phyloP scores from a whole-genome alignment of 441 rosid species.

The Brassica hybrid region DNA sequence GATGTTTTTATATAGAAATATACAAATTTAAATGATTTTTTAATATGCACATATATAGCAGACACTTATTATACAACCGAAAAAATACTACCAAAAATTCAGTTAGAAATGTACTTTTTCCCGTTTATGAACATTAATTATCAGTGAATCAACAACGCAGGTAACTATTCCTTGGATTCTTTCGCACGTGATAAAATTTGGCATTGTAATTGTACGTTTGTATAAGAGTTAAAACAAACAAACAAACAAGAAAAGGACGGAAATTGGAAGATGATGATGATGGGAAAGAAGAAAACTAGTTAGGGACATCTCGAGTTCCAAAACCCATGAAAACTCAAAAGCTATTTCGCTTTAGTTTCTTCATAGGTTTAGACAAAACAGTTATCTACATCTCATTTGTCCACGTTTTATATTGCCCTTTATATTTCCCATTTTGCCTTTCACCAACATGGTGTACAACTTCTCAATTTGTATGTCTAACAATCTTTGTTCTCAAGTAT shows the following conservation, averaged over 20 bases:
- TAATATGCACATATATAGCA: no score
- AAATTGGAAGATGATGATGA: conserved; percentile 7
- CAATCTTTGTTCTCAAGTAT: background rate
- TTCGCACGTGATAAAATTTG: background rate
- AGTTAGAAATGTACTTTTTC: no score
- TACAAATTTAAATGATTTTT: no score
- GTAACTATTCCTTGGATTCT: conserved; percentile 13
- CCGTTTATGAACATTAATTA: background rate
- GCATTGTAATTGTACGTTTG: background rate
- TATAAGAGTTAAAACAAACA: background rate
- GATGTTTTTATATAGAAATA: no score
- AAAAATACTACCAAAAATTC: no score
- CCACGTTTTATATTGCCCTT: conserved; percentile 28
- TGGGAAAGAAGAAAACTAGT: conserved; percentile 4
- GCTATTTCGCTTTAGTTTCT: conserved; percentile 17
- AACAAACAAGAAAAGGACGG: background rate
- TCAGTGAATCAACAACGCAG: conserved; percentile 8
- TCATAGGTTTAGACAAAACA: conserved; percentile 1
- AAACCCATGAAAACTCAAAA: conserved; percentile 32
- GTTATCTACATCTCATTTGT: conserved; percentile 30
- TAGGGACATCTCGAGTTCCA: conserved; percentile 15
- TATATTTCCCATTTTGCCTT: background rate
- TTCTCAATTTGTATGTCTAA: background rate
- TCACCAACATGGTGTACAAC: conserved; percentile 18
- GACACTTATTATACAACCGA: no score